Evolutionary conservation across 2,329 filamentous ascomycete genomes (phyloP).

Genomic region (Cladophialophora chaetospira): DNA sequence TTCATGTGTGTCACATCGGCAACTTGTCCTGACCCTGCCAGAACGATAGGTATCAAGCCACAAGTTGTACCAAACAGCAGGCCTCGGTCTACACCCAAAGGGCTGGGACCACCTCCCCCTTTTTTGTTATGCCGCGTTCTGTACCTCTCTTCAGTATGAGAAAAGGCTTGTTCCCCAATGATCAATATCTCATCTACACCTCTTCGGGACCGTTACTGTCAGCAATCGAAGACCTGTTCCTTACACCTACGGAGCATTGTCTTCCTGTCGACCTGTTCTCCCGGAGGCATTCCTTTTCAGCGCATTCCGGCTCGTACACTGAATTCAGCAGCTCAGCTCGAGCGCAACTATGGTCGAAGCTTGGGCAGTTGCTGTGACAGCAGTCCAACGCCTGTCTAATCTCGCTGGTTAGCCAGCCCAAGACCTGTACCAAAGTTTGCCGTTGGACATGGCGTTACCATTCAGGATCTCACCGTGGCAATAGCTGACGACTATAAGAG

Average conservation of each 20-base stretch:
- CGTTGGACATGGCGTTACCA: constrained; percentile 21
- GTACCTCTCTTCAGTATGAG: constrained; percentile 5
- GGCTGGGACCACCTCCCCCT: constrained; percentile 9
- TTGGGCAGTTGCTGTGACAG: constrained; percentile 26
- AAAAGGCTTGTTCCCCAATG: constrained; percentile 5
- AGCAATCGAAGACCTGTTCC: constrained; percentile 2
- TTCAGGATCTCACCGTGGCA: background rate
- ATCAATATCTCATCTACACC: constrained; percentile 14
- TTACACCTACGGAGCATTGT: background rate
- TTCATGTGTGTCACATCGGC: constrained; percentile 9
- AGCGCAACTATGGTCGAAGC: constrained; percentile 10
- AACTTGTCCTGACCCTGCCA: background rate
- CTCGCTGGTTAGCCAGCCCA: constrained; percentile 20
- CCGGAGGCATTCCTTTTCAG: background rate
- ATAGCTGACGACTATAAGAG: constrained; percentile 10
- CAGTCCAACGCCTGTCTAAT: constrained; percentile 28
- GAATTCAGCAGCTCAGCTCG: background rate
- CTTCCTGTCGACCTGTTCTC: constrained; percentile 6
- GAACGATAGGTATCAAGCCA: background rate
- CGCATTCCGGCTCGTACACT: background rate
- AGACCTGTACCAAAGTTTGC: constrained; percentile 6
- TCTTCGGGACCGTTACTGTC: constrained; percentile 18
- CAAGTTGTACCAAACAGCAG: constrained; percentile 15
- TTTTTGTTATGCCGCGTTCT: constrained; percentile 6
- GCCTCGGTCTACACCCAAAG: constrained; percentile 1